Evolutionary conservation across 345 rosid genomes (phyloP), one percentile per base, ranked within the genome.

Genomic region (Xanthoceras sorbifolium): DNA sequence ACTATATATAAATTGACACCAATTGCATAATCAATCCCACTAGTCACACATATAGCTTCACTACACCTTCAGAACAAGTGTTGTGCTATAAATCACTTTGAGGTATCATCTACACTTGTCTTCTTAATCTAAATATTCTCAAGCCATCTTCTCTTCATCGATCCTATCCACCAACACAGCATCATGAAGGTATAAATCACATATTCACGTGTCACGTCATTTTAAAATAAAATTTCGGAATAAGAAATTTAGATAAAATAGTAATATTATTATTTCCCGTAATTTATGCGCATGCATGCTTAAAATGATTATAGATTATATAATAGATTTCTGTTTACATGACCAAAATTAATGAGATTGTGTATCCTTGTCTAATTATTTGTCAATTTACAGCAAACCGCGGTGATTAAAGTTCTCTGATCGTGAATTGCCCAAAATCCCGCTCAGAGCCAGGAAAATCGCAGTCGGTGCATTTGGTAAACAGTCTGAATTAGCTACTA

Each of bases 401-500:
- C 76, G n/a, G 79, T 76, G 50, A 67, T 83, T 55, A 73, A 40
- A 69, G 83, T 85, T 26, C 15, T n/a, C n/a, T n/a, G n/a, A n/a
- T 73, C 34, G 38, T 74, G 81, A 34, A 64, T 2, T 14, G 59
- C 54, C 10, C 54, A 1, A 77, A 78, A 32, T 50, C 38, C 18
- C 72, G 78, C 23, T 10, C 62, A 83, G 76, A 70, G 86, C 84
- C 18, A 11, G 83, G 75, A 52, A 32, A 62, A 62, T 78, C 18
- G 81, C 65, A 5, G 81, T 55, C 7, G 78, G 81, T 3, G 17
- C 71, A 17, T 6, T 52, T 2, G 86, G 86, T 80, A 32, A 5
- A 23, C 32, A 1, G 3, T 17, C 12, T 3, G 46, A 60, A 60
- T 22, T 60, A 60, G 64, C 31, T 9, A 23, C 25, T 10, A 23